phyloP scores from a whole-genome alignment of 2,329 filamentous ascomycete species.

The Phyllosticta capitalensis region DNA sequence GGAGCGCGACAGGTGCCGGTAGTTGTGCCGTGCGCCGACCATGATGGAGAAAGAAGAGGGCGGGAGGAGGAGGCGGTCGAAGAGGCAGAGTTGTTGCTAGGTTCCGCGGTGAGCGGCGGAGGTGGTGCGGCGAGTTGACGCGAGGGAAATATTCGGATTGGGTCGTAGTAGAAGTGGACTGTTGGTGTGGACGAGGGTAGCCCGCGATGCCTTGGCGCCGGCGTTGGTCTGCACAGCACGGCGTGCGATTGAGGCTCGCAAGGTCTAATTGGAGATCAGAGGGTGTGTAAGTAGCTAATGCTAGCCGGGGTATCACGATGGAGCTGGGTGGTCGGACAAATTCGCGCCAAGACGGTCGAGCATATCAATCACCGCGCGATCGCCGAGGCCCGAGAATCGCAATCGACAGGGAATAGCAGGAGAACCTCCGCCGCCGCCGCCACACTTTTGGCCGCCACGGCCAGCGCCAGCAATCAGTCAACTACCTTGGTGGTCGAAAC shows the following conservation, averaged over 20 bases:
- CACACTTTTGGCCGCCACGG: background rate
- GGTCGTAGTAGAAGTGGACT: too few species aligned
- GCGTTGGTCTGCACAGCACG: background rate
- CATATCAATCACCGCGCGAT: background rate
- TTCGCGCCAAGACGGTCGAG: constrained; percentile 1
- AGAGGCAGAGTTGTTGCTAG: background rate
- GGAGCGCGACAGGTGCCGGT: constrained; percentile 75
- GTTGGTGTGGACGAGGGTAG: background rate
- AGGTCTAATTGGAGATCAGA: background rate
- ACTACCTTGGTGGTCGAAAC: too few species aligned
- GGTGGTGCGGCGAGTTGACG: background rate
- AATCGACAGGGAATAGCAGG: too few species aligned
- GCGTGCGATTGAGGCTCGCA: background rate
- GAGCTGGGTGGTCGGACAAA: constrained; percentile 7
- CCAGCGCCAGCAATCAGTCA: background rate
- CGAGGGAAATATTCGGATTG: background rate
- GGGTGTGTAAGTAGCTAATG: background rate
- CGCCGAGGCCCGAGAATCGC: background rate
- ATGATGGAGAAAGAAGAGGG: constrained; percentile 46
- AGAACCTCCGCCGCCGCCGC: too few species aligned
- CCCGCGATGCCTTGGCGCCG: background rate
- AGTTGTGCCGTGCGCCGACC: constrained; percentile 76
- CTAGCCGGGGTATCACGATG: background rate
- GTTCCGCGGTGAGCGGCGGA: constrained; percentile 1
- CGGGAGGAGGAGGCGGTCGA: background rate